A percentile compares a stretch with the other conserved stretches of the same genome.
These are phyloP conservation scores for Solanum sitiens DNA, from an alignment of 257 asterid genomes.

Conservation along the genomic window DNA sequence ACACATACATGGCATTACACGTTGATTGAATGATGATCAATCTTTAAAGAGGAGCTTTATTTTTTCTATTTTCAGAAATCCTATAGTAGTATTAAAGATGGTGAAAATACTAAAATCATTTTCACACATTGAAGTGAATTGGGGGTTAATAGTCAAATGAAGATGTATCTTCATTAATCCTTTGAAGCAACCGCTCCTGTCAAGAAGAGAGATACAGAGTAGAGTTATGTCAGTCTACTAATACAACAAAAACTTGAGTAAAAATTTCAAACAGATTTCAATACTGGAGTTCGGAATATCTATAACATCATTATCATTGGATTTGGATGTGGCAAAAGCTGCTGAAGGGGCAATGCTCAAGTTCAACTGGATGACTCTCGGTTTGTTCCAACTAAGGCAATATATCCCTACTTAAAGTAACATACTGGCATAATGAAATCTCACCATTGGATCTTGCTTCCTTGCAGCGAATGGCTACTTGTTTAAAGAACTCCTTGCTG, in stretches of 20 bases:
- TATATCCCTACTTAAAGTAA: background rate
- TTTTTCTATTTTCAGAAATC: background rate
- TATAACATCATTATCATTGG: background rate
- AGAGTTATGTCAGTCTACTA: background rate
- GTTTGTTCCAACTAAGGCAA: background rate
- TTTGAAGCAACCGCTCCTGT: background rate
- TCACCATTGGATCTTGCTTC: conserved; percentile 26
- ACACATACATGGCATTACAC: background rate
- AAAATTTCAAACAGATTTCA: background rate
- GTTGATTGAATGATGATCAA: conserved; percentile 15
- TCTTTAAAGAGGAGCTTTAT: conserved; percentile 8
- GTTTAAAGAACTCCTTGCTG: conserved; percentile 24
- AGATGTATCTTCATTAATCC: background rate
- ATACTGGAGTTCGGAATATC: background rate
- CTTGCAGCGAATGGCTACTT: conserved; percentile 15
- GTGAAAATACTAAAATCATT: conserved; percentile 19
- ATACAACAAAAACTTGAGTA: background rate
- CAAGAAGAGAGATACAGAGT: background rate
- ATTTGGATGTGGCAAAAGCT: background rate
- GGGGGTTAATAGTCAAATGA: background rate
- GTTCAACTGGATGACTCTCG: background rate
- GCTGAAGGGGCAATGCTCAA: background rate
- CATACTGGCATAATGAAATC: background rate
- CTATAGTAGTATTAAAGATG: conserved; percentile 2
- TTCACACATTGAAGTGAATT: conserved; percentile 20